A percentile compares a stretch with the other conserved stretches of the same genome.
phyloP scores from a whole-genome alignment of 192 early-diverging fungal species.

The Coemansia guatemalensis region DNA sequence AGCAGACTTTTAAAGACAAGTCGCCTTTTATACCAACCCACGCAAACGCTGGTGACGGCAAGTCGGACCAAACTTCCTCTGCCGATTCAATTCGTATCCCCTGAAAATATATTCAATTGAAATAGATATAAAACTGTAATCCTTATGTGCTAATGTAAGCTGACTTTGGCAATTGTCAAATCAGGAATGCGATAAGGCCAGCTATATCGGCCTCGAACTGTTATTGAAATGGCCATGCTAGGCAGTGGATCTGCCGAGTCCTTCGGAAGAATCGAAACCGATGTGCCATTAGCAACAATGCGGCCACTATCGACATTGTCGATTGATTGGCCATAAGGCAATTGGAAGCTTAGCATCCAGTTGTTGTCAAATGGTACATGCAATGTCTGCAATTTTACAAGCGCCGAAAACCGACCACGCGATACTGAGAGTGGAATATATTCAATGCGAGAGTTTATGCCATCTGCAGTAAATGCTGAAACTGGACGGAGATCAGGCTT shows the following conservation, averaged over 20 bases:
- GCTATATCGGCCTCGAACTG: constrained; percentile 26
- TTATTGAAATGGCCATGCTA: constrained; percentile 34
- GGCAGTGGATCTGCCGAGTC: not conserved
- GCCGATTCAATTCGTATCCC: not conserved
- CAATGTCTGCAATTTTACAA: constrained; percentile 35
- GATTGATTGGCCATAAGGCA: constrained; percentile 28
- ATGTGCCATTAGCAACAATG: constrained; percentile 12
- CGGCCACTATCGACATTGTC: constrained; percentile 2
- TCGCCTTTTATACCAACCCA: not conserved
- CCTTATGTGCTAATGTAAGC: not conserved
- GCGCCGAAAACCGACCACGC: constrained; percentile 13
- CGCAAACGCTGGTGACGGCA: not conserved
- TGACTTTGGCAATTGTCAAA: constrained; percentile 13
- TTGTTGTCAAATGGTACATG: constrained; percentile 9
- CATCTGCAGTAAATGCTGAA: constrained; percentile 22
- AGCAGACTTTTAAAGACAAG: constrained; percentile 1
- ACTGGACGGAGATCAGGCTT: constrained; percentile 9
- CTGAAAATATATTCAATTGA: not conserved
- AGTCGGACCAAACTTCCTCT: not conserved
- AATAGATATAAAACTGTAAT: not conserved
- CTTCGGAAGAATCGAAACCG: constrained; percentile 13
- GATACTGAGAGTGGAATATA: constrained; percentile 14
- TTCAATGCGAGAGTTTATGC: constrained; percentile 30
- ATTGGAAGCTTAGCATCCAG: constrained; percentile 24
- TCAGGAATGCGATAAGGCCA: constrained; percentile 32